Evolutionary conservation across 2,329 filamentous ascomycete species (phyloP), one percentile per base, ranked within the genome.

Genomic region (Chrysoporthe deuterocubensis): DNA sequence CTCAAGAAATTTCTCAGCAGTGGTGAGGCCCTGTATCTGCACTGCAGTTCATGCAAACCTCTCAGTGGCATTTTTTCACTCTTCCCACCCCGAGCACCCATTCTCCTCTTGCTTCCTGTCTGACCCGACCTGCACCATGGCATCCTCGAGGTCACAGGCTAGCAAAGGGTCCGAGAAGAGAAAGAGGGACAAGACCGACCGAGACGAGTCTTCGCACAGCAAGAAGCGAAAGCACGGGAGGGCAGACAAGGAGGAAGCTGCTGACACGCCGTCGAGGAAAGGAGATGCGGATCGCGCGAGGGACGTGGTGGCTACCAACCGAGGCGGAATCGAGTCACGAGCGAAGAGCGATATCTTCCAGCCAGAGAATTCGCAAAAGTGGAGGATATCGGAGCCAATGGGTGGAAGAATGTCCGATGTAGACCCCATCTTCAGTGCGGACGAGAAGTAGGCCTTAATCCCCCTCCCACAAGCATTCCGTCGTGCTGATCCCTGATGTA

Each of bases 371-470:
- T 56, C 66, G 16, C 68, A 64, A 37, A 71, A 61, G 48, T 91
- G 89, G 89, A 84, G 81, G 72, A 76, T 91, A 34, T 90, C 89
- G 4, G 85, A 86, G 71, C 85, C 89, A 14, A 86, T 90, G 82
- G 89, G 88, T 64, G 89, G 89, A 34, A 81, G 87, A 69, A 90
- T 91, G 80, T 79, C 88, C 60, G 83, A 90, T 73, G 84, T 90
- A 68, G 89, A 91, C 70, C 87, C 89, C 1, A 84, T 90, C 56
- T 83, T 91, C 71, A 85, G 86, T 3, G 75, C 77, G 1, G 86
- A 90, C 75, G 88, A 91, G 75, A 83, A 84, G 87, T 90, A 79
- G 76, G 84, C 75, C 68, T 48, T 60, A 11, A 9, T 11, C 43
- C 48, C 14, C 50, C 37, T 5, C 50, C 37, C n/a, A 40, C n/a